Evolutionary conservation across 1,139 yeast species (phyloP).

Genomic region (Yamadazyma trypodendri): DNA sequence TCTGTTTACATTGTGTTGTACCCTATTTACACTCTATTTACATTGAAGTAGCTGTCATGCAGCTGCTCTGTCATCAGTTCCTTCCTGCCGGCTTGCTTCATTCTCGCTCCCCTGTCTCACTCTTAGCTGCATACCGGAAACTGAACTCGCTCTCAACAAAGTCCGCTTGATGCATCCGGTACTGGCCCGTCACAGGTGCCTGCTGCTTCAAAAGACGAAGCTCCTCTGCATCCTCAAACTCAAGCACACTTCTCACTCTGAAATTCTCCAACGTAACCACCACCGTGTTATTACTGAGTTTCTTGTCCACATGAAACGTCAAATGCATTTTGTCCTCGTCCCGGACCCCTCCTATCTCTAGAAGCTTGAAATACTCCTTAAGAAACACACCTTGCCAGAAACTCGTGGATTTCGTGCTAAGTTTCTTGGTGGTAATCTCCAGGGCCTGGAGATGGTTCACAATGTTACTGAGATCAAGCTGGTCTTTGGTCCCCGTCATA

Average conservation of each 20-base stretch:
- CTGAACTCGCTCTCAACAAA: constrained; percentile 11
- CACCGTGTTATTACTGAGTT: constrained; percentile 19
- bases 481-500: neutral
- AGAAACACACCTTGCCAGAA: constrained; percentile 44
- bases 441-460: constrained; percentile 30
- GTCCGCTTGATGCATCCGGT: constrained; percentile 6
- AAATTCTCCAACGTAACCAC: constrained; percentile 14
- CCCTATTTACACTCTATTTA: no score
- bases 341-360: constrained; percentile 1
- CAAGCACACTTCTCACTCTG: constrained; percentile 6
- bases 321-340: constrained; percentile 23
- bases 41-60: no score
- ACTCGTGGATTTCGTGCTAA: constrained; percentile 25
- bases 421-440: constrained; percentile 27
- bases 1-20: no score
- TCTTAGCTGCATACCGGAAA: constrained; percentile 6
- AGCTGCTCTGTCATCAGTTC: no score
- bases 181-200: neutral
- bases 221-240: constrained; percentile 5
- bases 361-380: constrained; percentile 24
- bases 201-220: neutral
- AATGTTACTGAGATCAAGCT: constrained; percentile 6
- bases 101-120: no score
- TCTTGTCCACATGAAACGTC: constrained; percentile 24
- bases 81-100: no score